Percentiles rank a stretch among this genome's conserved stretches.
phyloP scores from a whole-genome alignment of 768 basidiomycete species.

The Pisolithus microcarpus region DNA sequence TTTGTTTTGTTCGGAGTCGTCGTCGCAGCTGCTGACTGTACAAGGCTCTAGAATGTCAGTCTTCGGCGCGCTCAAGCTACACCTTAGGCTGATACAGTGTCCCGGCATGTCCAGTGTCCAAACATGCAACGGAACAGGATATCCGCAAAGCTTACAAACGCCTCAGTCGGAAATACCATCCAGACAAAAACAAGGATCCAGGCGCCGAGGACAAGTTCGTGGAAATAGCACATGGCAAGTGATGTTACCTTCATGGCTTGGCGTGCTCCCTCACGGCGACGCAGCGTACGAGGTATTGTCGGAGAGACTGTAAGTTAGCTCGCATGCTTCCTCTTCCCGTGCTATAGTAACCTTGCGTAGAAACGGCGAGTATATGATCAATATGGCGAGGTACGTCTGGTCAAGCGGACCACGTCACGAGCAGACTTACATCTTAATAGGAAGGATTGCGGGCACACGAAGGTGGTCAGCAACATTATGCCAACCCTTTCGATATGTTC shows the following conservation, averaged over 20 bases:
- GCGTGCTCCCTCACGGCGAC: conserved; percentile 5
- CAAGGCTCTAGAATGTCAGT: conserved; percentile 74
- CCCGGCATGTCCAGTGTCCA: conserved; percentile 41
- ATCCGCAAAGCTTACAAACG: conserved; percentile 90
- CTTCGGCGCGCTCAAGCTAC: conserved; percentile 25
- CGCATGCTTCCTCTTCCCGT: background rate
- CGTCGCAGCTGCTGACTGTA: conserved; percentile 64
- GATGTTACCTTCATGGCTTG: background rate
- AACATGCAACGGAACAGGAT: conserved; percentile 78
- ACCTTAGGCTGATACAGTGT: conserved; percentile 15
- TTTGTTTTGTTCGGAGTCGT: conserved; percentile 24
- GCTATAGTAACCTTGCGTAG: conserved; percentile 31
- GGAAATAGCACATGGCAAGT: conserved; percentile 80
- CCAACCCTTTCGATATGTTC: conserved; percentile 94
- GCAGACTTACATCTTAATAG: conserved; percentile 30
- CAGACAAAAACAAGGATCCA: conserved; percentile 89
- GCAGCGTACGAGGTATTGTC: conserved; percentile 93
- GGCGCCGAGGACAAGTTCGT: conserved; percentile 83
- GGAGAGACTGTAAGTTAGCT: conserved; percentile 56
- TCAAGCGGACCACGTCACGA: background rate
- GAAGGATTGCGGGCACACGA: conserved; percentile 91
- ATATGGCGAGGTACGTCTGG: conserved; percentile 66
- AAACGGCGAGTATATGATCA: conserved; percentile 93
- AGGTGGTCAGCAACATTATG: conserved; percentile 65
- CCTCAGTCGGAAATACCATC: conserved; percentile 83